These are phyloP conservation scores for Sisymbrium altissimum DNA, from an alignment of 345 rosid genomes.

Conservation along the genomic window DNA sequence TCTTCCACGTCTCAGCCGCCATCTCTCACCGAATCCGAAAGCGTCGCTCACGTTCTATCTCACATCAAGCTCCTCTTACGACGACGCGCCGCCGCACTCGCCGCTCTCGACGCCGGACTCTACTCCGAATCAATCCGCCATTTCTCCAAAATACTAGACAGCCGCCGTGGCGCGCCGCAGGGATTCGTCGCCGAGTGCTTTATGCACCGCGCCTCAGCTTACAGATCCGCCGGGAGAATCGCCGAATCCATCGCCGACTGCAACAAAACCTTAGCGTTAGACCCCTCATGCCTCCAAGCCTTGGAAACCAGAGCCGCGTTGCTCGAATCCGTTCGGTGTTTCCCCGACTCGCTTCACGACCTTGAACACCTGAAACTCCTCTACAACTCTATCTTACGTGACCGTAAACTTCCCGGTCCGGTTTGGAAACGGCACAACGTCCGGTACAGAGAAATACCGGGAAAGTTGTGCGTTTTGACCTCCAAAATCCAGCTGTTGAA, in stretches of 20 bases:
- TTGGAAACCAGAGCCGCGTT: conserved; percentile 81
- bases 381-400: conserved; percentile 82
- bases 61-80: conserved; percentile 87
- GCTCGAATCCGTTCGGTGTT: conserved; percentile 74
- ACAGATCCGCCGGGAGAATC: conserved; percentile 68
- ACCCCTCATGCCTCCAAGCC: conserved; percentile 81
- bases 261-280: conserved; percentile 77
- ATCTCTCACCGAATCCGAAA: conserved; percentile 48
- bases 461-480: conserved; percentile 67
- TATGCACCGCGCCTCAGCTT: conserved; percentile 83
- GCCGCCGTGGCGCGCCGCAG: conserved; percentile 86
- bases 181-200: conserved; percentile 87
- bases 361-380: conserved; percentile 88
- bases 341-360: conserved; percentile 89
- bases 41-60: conserved; percentile 60
- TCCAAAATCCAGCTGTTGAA: conserved; percentile 65
- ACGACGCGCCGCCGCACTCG: conserved; percentile 87
- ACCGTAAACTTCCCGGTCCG: conserved; percentile 96
- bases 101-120: conserved; percentile 87
- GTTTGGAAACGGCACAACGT: conserved; percentile 94
- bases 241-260: conserved; percentile 93
- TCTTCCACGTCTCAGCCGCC: conserved; percentile 59
- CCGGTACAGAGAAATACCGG: conserved; percentile 86
- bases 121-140: conserved; percentile 91
- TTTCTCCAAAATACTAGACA: conserved; percentile 84